Evolutionary conservation across 768 basidiomycete species (phyloP).

Genomic region (Collybiopsis luxurians): DNA sequence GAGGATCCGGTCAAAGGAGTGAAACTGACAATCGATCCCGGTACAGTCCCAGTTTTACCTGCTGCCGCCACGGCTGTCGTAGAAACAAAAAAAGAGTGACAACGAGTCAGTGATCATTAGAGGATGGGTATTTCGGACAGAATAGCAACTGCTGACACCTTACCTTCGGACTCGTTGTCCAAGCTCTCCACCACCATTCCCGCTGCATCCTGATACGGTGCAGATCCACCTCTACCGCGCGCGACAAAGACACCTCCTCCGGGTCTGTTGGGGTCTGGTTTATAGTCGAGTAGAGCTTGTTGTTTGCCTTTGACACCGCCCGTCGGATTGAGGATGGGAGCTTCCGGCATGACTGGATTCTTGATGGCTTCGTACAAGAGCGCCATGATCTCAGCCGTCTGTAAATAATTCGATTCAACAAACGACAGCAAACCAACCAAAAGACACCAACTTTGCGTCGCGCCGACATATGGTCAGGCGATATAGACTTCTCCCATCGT

Average conservation of each 20-base stretch:
- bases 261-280: conserved; percentile 75
- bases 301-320: conserved; percentile 62
- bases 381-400: conserved; percentile 92
- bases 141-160: conserved; percentile 22
- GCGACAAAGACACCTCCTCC: conserved; percentile 89
- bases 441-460: conserved; percentile 71
- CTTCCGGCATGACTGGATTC: conserved; percentile 51
- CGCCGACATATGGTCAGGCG: conserved; percentile 92
- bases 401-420: conserved; percentile 9
- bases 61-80: background rate
- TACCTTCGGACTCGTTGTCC: conserved; percentile 52
- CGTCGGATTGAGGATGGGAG: conserved; percentile 73
- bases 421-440: background rate
- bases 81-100: background rate
- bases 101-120: background rate
- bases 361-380: conserved; percentile 93
- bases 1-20: conserved; percentile 41
- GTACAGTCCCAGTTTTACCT: background rate
- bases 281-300: conserved; percentile 62
- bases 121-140: background rate
- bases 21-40: conserved; percentile 52
- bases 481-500: conserved; percentile 84
- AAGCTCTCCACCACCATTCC: conserved; percentile 48
- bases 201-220: conserved; percentile 50
- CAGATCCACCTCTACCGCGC: conserved; percentile 40